Base-by-base conservation (phyloP, 2,329 filamentous ascomycete genomes). In the Sordariomycetes sp. region DNA sequence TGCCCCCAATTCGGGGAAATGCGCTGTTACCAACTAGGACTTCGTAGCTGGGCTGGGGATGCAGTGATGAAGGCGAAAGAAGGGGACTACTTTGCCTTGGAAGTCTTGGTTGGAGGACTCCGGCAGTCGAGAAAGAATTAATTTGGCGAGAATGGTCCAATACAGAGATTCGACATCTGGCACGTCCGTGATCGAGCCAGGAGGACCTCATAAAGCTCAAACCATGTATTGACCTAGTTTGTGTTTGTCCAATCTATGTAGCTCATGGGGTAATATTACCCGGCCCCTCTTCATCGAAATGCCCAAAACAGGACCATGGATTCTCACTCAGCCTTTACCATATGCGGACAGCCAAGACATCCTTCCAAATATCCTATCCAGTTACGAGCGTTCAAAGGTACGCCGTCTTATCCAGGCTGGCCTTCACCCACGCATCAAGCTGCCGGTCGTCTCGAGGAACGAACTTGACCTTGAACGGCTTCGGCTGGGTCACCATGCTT, bases 391-490 rank as follows among this genome's bases (percentile, higher is more conserved):
- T 58, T 68, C 64, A 77, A 58, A 78, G 63, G 61, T 77, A 69
- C 63, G 72, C 75, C 3, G 78, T 82, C 61, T 77, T 71, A 61
- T 77, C 76, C 37, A 81, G 77, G 28, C 77, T 79, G 60, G 70
- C 75, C 0, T 64, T 66, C 61, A 85, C 79, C 81, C 82, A 85
- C 62, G 69, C 60, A 64, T 75, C 69, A 60, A 84, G 61, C 62
- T 66, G 69, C 48, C 61, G 66, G 61, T 71, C 68, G 63, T 81
- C 71, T 46, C 82, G 71, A 3, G 77, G 71, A 61, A 69, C 72
- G 59, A 84, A 76, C 1, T 79, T 76, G 54, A 81, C 74, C 69
- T 85, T 85, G 69, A 86, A 86, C 1, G 79, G 78, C 69, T 82
- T 84, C 0, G 83, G 82, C 62, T 85, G 80, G 2, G 79, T 79